These are phyloP conservation scores for Pelargonium cotyledonis DNA, from an alignment of 441 rosid species.

Conservation along the genomic window DNA sequence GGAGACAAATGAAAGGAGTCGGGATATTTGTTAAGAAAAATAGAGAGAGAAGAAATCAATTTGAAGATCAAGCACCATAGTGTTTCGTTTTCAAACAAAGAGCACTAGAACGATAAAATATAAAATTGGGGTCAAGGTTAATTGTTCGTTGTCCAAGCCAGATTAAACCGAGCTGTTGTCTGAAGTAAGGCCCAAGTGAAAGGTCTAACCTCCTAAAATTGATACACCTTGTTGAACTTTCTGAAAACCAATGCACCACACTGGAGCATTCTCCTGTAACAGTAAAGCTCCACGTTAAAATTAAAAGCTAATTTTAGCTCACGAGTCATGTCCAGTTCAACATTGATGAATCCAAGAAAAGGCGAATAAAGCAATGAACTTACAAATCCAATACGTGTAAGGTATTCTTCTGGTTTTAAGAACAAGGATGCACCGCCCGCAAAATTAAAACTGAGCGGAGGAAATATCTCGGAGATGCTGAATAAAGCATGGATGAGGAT, in stretches of 20 bases:
- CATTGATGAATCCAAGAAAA: neutral
- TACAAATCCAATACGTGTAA: constrained; percentile 59
- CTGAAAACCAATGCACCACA: constrained; percentile 91
- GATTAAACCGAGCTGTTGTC: constrained; percentile 8
- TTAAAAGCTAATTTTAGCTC: neutral
- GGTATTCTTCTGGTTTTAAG: constrained; percentile 60
- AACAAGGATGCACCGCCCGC: constrained; percentile 59
- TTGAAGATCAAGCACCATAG: too few species aligned
- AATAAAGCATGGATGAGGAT: constrained; percentile 15
- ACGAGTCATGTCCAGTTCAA: constrained; percentile 13
- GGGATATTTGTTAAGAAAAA: too few species aligned
- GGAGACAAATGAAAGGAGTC: too few species aligned
- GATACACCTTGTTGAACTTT: constrained; percentile 48
- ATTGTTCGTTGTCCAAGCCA: neutral
- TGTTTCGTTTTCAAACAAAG: too few species aligned
- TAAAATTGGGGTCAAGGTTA: neutral
- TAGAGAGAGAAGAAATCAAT: too few species aligned
- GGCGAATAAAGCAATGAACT: constrained; percentile 26
- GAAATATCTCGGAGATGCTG: constrained; percentile 54
- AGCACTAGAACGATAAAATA: too few species aligned
- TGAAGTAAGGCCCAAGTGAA: constrained; percentile 10
- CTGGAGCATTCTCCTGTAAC: constrained; percentile 59
- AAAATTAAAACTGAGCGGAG: constrained; percentile 53
- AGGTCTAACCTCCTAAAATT: constrained; percentile 76
- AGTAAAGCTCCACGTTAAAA: constrained; percentile 11